Base-by-base conservation (phyloP, 2,329 filamentous ascomycete genomes). In the Diaporthe eres region DNA sequence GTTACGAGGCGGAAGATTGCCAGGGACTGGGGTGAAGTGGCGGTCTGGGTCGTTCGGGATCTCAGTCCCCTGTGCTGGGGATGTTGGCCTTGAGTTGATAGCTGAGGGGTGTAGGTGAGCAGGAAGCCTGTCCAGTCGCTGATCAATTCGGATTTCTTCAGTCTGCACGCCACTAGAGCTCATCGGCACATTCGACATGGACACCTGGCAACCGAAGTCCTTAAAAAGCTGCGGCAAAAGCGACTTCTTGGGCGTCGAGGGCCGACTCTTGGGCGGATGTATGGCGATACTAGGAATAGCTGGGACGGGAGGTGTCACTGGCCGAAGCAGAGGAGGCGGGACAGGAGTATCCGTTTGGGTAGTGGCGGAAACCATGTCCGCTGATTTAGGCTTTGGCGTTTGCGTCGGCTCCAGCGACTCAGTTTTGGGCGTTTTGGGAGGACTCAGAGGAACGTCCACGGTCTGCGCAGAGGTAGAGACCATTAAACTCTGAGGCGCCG, bases 221-320 rank as follows among this genome's bases (percentile, higher is more conserved):
- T 95, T 98, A 77, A 92, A 92, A 74, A 96, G 92, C 72, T 95
- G 95, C 42, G 98, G 92, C 73, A 98, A 90, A 8, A 92, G 89
- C 71, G 93, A 92, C 78, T 93, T 91, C 65, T 90, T 90, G 2
- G 95, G 95, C 2, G 95, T 95, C 6, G 92, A 88, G n/a, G 96
- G 95, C 65, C 94, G 91, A 74, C 95, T 98, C 4, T 90, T 92
- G 0, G 97, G 96, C 44, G 97, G 97, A 79, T 98, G 94, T 71
- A 99, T 95, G 74, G 95, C 94, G 81, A 99, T 99, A 80, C 93
- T 94, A 0, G 96, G 96, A 77, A 98, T 94, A 6, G 88, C 81
- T 76, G 91, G 84, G 74, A 84, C 84, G 13, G 83, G 85, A 77
- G 79, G 81, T 3, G 70, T 75, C 15, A 13, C 63, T 53, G 76